A percentile compares a stretch with the other conserved stretches of the same genome.
Evolutionary conservation across 495 filamentous ascomycete species (phyloP).

Genomic region (Penicillium nucicola): DNA sequence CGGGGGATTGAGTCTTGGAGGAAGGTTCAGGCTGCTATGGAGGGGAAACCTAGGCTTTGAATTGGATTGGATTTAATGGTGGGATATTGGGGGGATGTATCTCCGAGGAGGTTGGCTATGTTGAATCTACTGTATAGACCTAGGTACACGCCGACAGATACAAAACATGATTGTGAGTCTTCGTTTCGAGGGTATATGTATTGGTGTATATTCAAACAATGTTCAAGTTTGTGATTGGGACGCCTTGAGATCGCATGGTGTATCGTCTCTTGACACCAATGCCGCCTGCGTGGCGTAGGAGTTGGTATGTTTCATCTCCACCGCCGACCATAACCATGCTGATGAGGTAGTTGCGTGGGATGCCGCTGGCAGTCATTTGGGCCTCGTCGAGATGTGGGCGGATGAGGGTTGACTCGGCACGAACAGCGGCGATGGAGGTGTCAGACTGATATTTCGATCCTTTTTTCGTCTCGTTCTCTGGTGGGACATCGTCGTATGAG

Average conservation of each 20-base stretch:
- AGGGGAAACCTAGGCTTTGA: neutral
- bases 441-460: neutral
- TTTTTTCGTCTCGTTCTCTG: neutral
- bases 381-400: conserved; percentile 74
- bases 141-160: neutral
- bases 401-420: conserved; percentile 45
- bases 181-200: conserved; percentile 2
- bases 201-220: conserved; percentile 49
- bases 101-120: neutral
- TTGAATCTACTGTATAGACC: neutral
- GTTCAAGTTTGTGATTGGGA: conserved; percentile 74
- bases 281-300: conserved; percentile 56
- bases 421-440: conserved; percentile 37
- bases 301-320: conserved; percentile 62
- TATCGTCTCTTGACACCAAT: conserved; percentile 76
- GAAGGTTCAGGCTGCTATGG: conserved; percentile 15
- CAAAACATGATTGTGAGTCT: neutral
- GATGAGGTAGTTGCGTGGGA: conserved; percentile 69
- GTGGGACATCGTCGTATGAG: conserved; percentile 51
- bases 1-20: conserved; percentile 26
- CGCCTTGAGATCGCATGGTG: conserved; percentile 75
- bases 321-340: conserved; percentile 84
- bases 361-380: conserved; percentile 68
- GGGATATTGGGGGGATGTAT: neutral
- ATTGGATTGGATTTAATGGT: no score